A percentile compares a stretch with the other conserved stretches of the same genome.
Conservation (phyloP, 345 rosid species). For the Rhodamnia argentea region DNA sequence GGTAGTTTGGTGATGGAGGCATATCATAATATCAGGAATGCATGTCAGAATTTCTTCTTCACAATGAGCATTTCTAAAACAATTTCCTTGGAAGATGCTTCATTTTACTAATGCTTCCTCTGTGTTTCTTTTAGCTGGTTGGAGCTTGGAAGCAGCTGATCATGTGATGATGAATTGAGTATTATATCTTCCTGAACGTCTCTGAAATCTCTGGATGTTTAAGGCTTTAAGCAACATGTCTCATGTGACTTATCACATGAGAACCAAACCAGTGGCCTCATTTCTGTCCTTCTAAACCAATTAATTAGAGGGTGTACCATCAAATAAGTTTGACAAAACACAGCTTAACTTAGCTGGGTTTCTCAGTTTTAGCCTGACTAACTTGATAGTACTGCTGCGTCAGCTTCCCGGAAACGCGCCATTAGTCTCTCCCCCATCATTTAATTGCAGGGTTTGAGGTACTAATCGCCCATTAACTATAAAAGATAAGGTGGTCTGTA, state of each 20-base stretch:
- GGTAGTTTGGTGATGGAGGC: not conserved
- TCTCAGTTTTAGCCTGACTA: not conserved
- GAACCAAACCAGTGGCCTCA: conserved; percentile 14
- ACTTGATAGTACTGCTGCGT: not conserved
- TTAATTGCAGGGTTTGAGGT: not conserved
- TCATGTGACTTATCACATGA: conserved; percentile 36
- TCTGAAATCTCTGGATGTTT: conserved; percentile 6
- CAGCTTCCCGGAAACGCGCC: not conserved
- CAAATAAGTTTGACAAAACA: not conserved
- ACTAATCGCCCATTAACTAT: not conserved
- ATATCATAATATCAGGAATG: not conserved
- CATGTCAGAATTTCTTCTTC: not conserved
- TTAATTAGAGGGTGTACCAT: not conserved
- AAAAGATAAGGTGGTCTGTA: not conserved
- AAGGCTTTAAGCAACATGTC: conserved; percentile 10
- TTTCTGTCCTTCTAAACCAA: conserved; percentile 5
- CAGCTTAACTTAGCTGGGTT: conserved; percentile 18
- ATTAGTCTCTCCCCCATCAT: not conserved
- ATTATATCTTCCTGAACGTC: conserved; percentile 10
- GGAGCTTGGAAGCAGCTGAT: conserved; percentile 21
- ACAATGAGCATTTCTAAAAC: not conserved
- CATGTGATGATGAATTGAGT: conserved; percentile 30
- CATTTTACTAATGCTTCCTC: not conserved
- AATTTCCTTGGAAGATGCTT: not conserved
- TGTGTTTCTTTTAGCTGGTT: not conserved